Evolutionary conservation across 2,329 filamentous ascomycete genomes (phyloP).

Genomic region (Eutypa lata): DNA sequence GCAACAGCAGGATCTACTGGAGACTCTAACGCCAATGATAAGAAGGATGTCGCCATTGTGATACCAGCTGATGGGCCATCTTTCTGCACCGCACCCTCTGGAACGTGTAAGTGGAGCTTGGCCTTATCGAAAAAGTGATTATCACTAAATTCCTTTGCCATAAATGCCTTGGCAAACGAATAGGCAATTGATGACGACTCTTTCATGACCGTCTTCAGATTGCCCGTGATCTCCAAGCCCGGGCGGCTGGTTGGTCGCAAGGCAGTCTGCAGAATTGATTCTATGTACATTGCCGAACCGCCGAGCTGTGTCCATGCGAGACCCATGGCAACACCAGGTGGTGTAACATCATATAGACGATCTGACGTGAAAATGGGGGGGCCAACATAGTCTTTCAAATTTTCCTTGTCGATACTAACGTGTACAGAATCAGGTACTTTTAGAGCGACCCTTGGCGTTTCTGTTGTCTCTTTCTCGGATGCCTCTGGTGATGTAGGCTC

Average conservation of each 20-base stretch:
- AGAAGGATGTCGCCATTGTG: conserved; percentile 93
- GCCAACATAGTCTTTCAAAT: conserved; percentile 94
- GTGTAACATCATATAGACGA: conserved; percentile 88
- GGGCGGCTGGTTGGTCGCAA: conserved; percentile 72
- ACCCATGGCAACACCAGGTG: conserved; percentile 94
- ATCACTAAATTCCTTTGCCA: conserved; percentile 80
- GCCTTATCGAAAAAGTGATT: conserved; percentile 97
- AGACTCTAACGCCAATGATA: conserved; percentile 78
- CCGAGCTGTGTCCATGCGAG: conserved; percentile 98
- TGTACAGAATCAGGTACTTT: conserved; percentile 85
- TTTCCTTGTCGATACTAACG: conserved; percentile 81
- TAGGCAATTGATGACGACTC: conserved; percentile 95
- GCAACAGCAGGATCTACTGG: conserved; percentile 82
- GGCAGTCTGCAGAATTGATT: conserved; percentile 87
- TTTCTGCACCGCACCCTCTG: conserved; percentile 93
- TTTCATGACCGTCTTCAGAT: conserved; percentile 96
- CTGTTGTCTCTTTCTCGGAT: conserved; percentile 62
- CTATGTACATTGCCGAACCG: conserved; percentile 92
- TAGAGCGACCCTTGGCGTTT: conserved; percentile 70
- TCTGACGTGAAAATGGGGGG: conserved; percentile 95
- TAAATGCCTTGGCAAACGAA: conserved; percentile 86
- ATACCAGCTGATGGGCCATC: conserved; percentile 92
- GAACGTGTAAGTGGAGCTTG: conserved; percentile 91
- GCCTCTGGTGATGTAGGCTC: conserved; percentile 28
- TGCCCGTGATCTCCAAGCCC: conserved; percentile 86